Evolutionary conservation across 164 flowering plant species (phyloP).

Genomic region (Kalanchoe fedtschenkoi): DNA sequence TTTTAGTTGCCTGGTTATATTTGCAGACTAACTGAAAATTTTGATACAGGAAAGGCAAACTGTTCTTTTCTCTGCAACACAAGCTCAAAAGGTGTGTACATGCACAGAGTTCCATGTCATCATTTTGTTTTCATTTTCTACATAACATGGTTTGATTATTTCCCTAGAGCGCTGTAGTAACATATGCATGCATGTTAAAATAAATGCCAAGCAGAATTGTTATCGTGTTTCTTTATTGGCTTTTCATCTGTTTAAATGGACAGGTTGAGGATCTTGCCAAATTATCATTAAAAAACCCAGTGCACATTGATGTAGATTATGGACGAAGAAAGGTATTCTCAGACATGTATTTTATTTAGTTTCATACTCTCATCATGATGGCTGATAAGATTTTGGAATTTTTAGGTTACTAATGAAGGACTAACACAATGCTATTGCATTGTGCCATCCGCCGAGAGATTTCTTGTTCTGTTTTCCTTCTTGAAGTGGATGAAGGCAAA

Average conservation of each 20-base stretch:
- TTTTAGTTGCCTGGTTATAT: background rate
- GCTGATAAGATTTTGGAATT: background rate
- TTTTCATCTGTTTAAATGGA: background rate
- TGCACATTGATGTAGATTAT: background rate
- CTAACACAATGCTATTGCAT: slow-evolving; percentile 88
- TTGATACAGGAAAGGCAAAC: background rate
- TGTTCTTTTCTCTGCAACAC: slow-evolving; percentile 3
- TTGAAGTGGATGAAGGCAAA: slow-evolving; percentile 68
- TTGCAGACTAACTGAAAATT: background rate
- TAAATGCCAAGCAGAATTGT: background rate
- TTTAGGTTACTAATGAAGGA: slow-evolving; percentile 92
- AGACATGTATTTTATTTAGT: background rate
- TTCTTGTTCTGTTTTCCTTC: slow-evolving; percentile 71
- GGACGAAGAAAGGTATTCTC: background rate
- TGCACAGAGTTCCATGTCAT: background rate
- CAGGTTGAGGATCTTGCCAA: slow-evolving; percentile 6
- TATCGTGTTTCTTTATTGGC: background rate
- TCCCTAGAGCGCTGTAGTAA: background rate
- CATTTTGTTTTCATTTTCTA: background rate
- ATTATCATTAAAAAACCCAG: background rate
- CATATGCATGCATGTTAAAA: background rate
- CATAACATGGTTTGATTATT: background rate
- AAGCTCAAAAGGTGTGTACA: background rate
- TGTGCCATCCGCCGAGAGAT: slow-evolving; percentile 70
- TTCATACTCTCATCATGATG: background rate